Percentiles rank a stretch among this genome's conserved stretches.
Evolutionary conservation across 2,329 filamentous ascomycete species (phyloP).

Genomic region (Colletotrichum trifolii): DNA sequence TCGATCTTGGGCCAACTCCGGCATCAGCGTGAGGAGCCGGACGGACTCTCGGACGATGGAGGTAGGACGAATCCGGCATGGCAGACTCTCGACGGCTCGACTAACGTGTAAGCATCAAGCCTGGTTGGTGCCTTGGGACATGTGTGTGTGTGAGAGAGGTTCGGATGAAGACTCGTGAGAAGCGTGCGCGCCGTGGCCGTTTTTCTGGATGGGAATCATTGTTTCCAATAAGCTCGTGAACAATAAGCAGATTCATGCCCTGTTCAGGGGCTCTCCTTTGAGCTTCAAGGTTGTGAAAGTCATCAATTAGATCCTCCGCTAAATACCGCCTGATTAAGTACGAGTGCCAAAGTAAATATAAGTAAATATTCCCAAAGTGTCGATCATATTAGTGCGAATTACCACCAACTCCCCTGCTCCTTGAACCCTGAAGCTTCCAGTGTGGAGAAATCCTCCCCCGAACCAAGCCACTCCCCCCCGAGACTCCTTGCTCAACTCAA

Average conservation of each 20-base stretch:
- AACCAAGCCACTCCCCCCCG: conserved; percentile 5
- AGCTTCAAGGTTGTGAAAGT: conserved; percentile 3
- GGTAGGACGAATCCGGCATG: background rate
- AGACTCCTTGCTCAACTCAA: background rate
- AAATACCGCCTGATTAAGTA: background rate
- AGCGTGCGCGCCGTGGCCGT: background rate
- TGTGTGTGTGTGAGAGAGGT: background rate
- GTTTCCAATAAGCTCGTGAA: conserved; percentile 1
- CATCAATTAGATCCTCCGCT: conserved; percentile 6
- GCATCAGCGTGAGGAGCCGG: conserved; percentile 5
- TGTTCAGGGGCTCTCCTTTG: background rate
- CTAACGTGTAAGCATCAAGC: conserved; percentile 1
- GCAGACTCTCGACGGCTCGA: background rate
- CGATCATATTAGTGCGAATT: conserved; percentile 10
- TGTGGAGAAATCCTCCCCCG: background rate
- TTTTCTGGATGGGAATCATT: background rate
- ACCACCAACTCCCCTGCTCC: conserved; percentile 8
- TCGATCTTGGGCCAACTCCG: conserved; percentile 1
- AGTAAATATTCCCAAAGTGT: background rate
- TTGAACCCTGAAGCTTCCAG: background rate
- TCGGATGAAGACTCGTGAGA: conserved; percentile 11
- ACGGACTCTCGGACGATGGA: background rate
- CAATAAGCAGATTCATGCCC: conserved; percentile 25
- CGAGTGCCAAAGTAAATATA: background rate
- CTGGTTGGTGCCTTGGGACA: background rate